Conservation (phyloP, 202 grass and related monocot genomes). For the Dendrocalamus latiflorus region DNA sequence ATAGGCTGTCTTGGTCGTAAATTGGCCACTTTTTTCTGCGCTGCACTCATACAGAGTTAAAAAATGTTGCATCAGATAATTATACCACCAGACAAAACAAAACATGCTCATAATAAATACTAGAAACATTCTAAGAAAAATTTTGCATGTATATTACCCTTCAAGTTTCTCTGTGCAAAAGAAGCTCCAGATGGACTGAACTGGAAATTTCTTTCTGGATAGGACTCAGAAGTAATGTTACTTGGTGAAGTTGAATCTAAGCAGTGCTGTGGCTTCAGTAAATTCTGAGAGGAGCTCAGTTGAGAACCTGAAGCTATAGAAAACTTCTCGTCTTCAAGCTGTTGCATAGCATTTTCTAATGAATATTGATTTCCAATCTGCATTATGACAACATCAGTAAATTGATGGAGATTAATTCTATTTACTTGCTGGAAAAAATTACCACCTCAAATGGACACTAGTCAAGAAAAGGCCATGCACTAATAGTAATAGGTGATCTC, state of each 20-base stretch:
- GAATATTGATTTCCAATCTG: slow-evolving; percentile 48
- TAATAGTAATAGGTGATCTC: no score
- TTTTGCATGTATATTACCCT: no score
- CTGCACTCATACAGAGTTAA: slow-evolving; percentile 15
- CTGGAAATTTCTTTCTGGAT: slow-evolving; percentile 34
- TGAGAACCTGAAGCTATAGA: slow-evolving; percentile 47
- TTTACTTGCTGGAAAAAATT: not conserved
- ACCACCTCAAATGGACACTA: not conserved
- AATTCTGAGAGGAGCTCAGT: slow-evolving; percentile 35
- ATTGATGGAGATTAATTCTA: not conserved
- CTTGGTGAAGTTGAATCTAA: slow-evolving; percentile 56
- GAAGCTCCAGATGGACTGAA: slow-evolving; percentile 42
- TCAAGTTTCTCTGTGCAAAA: slow-evolving; percentile 34
- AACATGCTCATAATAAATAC: not conserved
- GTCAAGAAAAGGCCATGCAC: no score
- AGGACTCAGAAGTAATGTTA: slow-evolving; percentile 59
- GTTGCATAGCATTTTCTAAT: slow-evolving; percentile 41
- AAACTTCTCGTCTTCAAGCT: slow-evolving; percentile 43
- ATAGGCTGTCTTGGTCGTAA: slow-evolving; percentile 21
- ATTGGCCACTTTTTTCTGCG: slow-evolving; percentile 35
- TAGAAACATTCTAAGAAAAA: not conserved
- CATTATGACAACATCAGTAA: slow-evolving; percentile 15
- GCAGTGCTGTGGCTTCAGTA: slow-evolving; percentile 35
- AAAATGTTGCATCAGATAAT: slow-evolving; percentile 6
- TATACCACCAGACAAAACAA: slow-evolving; percentile 3